Conservation (phyloP, 1,284 basidiomycete species). For the Somion occarium region DNA sequence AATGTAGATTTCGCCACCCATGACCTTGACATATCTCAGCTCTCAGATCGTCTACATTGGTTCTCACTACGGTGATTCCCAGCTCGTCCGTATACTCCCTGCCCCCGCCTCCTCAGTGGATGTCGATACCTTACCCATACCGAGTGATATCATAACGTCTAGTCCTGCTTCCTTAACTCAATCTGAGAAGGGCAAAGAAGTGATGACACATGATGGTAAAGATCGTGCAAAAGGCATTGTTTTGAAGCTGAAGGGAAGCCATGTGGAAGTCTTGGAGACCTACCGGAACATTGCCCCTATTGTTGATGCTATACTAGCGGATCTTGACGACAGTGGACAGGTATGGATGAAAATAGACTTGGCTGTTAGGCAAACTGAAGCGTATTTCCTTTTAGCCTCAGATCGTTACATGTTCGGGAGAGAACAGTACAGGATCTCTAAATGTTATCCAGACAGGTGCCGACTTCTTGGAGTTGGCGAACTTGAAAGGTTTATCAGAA, state of each 20-base stretch:
- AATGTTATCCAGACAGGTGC: slow-evolving; percentile 85
- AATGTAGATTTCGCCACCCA: slow-evolving; percentile 81
- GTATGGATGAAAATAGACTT: slow-evolving; percentile 31
- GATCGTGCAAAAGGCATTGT: slow-evolving; percentile 37
- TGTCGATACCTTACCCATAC: slow-evolving; percentile 46
- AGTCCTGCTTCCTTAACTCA: slow-evolving; percentile 24
- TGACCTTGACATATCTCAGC: slow-evolving; percentile 73
- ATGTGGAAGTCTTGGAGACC: slow-evolving; percentile 54
- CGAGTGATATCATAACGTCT: slow-evolving; percentile 36
- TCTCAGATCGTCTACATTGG: slow-evolving; percentile 76
- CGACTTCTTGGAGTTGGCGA: slow-evolving; percentile 67
- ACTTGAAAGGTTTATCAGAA: slow-evolving; percentile 54
- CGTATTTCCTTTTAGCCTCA: slow-evolving; percentile 47
- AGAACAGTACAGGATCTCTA: slow-evolving; percentile 75
- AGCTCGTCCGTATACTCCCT: slow-evolving; percentile 59
- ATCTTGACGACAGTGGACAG: slow-evolving; percentile 72
- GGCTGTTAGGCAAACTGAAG: neutral
- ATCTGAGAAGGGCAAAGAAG: slow-evolving; percentile 18
- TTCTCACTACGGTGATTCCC: slow-evolving; percentile 81
- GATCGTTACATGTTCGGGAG: slow-evolving; percentile 88
- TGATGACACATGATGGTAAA: slow-evolving; percentile 12
- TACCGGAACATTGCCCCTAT: slow-evolving; percentile 88
- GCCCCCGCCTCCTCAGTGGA: slow-evolving; percentile 38
- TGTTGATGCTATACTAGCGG: slow-evolving; percentile 76
- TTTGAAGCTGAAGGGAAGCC: slow-evolving; percentile 44